Percentiles rank a stretch among this genome's conserved stretches.
Evolutionary conservation across 768 basidiomycete species (phyloP).

Genomic region (Leccinum obscurum): DNA sequence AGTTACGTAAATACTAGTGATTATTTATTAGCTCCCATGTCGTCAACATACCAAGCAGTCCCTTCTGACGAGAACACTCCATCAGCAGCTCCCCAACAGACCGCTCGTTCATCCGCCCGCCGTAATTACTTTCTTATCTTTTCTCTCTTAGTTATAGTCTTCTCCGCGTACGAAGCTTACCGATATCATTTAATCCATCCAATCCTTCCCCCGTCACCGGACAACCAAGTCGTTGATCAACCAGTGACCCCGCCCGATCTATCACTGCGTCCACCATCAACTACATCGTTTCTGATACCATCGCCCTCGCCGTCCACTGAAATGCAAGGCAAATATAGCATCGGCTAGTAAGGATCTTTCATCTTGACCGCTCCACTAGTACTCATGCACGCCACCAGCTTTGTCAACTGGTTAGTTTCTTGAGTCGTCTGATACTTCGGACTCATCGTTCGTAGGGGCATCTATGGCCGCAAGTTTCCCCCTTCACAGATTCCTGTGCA

Average conservation of each 20-base stretch:
- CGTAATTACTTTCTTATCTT: slow-evolving; percentile 38
- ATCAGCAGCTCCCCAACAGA: slow-evolving; percentile 20
- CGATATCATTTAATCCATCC: slow-evolving; percentile 36
- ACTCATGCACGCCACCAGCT: slow-evolving; percentile 41
- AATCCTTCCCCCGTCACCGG: slow-evolving; percentile 3
- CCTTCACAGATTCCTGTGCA: slow-evolving; percentile 80
- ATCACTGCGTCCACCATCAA: slow-evolving; percentile 9
- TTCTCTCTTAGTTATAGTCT: slow-evolving; percentile 36
- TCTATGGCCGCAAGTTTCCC: slow-evolving; percentile 91
- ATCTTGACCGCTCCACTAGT: slow-evolving; percentile 8
- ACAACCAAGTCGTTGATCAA: slow-evolving; percentile 20
- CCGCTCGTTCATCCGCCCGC: slow-evolving; percentile 28
- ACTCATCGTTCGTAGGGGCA: slow-evolving; percentile 61
- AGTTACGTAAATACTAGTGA: neutral
- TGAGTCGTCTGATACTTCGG: neutral
- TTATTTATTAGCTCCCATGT: slow-evolving; percentile 22
- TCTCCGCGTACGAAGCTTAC: slow-evolving; percentile 45
- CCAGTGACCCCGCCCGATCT: slow-evolving; percentile 8
- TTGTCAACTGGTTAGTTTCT: slow-evolving; percentile 67
- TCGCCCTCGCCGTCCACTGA: slow-evolving; percentile 36
- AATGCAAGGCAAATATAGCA: slow-evolving; percentile 62
- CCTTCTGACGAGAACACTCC: slow-evolving; percentile 19
- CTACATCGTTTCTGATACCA: slow-evolving; percentile 7
- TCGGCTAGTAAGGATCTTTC: slow-evolving; percentile 70
- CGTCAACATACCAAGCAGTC: slow-evolving; percentile 24